phyloP scores from a whole-genome alignment of 805 yeast species.

The Metschnikowia borealis region DNA sequence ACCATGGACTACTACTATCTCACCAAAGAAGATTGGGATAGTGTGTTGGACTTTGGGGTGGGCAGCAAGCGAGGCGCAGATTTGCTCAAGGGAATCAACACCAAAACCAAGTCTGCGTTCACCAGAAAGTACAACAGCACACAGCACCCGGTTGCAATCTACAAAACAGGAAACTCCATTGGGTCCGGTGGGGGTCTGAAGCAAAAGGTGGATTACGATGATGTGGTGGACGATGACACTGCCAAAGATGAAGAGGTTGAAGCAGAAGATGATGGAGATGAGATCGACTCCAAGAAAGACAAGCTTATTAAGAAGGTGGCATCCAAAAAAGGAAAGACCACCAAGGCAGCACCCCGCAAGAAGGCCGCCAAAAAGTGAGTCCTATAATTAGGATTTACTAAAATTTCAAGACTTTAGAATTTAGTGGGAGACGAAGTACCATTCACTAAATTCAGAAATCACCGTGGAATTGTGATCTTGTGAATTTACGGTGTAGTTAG shows the following conservation, averaged over 20 bases:
- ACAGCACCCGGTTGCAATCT: conserved; percentile 82
- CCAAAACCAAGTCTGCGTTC: conserved; percentile 78
- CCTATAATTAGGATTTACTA: too few species aligned
- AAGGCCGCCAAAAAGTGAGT: conserved; percentile 5
- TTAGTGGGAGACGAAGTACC: too few species aligned
- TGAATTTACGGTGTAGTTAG: too few species aligned
- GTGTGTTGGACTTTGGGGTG: conserved; percentile 75
- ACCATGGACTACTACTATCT: conserved; percentile 80
- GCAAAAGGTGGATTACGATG: conserved; percentile 63
- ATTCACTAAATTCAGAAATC: too few species aligned
- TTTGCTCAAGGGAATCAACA: conserved; percentile 58
- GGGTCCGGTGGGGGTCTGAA: conserved; percentile 20
- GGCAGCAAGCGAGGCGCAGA: conserved; percentile 47
- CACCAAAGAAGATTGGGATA: conserved; percentile 91
- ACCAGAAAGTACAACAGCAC: conserved; percentile 76
- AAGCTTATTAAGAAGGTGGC: conserved; percentile 50
- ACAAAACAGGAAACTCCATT: conserved; percentile 64
- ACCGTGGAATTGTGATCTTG: too few species aligned
- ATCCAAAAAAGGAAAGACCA: conserved; percentile 24
- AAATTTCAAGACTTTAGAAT: too few species aligned
- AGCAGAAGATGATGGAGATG: conserved; percentile 40
- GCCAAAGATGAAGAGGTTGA: conserved; percentile 43
- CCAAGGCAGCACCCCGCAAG: conserved; percentile 3
- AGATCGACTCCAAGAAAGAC: conserved; percentile 54
- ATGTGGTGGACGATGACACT: conserved; percentile 61